Base-by-base conservation (phyloP, 495 filamentous ascomycete species). In the Rusavskia elegans region DNA sequence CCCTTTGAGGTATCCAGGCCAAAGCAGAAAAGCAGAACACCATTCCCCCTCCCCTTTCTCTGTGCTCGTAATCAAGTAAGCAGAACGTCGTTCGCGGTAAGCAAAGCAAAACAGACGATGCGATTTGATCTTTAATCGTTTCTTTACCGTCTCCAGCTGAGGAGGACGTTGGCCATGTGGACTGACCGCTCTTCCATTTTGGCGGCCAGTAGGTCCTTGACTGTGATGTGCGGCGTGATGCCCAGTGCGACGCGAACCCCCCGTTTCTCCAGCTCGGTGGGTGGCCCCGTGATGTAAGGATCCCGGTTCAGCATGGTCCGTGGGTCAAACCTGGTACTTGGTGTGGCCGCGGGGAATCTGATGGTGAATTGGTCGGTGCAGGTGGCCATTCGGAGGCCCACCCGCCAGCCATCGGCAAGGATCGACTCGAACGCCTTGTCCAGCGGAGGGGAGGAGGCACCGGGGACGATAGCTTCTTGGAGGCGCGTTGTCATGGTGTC, bases 321-420 rank as follows among this genome's bases (percentile, higher is more conserved):
- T 9, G 2, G n/a, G n/a, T 42, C 39, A 19, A 17, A 42, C 39
- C 10, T 42, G 39, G n/a, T 42, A 4, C n/a, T 35, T 35, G 32
- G 32, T 0, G 13, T 21, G 39, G 39, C 39, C 20, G 39, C 10
- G 0, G 39, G n/a, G 39, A 19, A 42, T 4, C 20, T 21, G 39
- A 42, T 1, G n/a, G n/a, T 11, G 39, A 42, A 42, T 17, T 19
- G n/a, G 39, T 17, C n/a, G 39, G 64, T 55, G 3, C 52, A 36
- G 2, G 50, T 55, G 36, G 59, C 54, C 53, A 69, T 62, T 2
- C 57, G 53, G 0, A 64, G 9, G 0, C 58, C 64, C n/a, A 67
- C 55, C 1, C 55, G 45, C 6, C 59, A 57, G 0, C 64, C 64
- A 3, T 67, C 56, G 11, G 48, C 20, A 23, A 64, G 49, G 20